Percentiles rank a stretch among this genome's conserved stretches.
Evolutionary conservation across 2,329 filamentous ascomycete species (phyloP).

Genomic region (Paracorniculantispora psalliotae): DNA sequence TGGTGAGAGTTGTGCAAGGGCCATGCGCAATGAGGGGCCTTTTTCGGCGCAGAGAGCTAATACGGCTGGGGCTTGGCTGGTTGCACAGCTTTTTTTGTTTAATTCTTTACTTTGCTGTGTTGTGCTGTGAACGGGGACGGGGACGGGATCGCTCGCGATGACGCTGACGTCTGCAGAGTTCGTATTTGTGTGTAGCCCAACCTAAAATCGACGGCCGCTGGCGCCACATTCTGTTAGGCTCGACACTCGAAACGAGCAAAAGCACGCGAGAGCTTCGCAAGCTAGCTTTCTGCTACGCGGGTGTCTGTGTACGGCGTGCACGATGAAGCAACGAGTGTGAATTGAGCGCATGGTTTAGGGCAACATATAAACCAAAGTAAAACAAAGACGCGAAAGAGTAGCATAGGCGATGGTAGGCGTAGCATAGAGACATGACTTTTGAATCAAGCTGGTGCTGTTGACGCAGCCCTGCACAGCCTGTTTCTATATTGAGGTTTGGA

Average conservation of each 20-base stretch:
- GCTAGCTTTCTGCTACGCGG: not conserved
- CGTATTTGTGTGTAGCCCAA: not conserved
- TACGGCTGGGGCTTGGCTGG: too few species aligned
- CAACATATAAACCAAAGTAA: too few species aligned
- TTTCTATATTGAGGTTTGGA: constrained; percentile 9
- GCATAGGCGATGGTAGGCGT: too few species aligned
- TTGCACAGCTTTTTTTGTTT: too few species aligned
- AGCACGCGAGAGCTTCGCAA: not conserved
- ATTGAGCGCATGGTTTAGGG: too few species aligned
- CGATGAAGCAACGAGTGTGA: too few species aligned
- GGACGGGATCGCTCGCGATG: constrained; percentile 1
- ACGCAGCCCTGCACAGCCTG: constrained; percentile 4
- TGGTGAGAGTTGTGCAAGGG: not conserved
- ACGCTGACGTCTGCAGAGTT: constrained; percentile 7
- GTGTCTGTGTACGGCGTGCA: too few species aligned
- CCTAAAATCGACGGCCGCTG: not conserved
- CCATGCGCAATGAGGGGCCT: not conserved
- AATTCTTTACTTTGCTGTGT: not conserved
- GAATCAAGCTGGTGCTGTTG: not conserved
- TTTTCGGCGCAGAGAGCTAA: too few species aligned
- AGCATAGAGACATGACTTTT: too few species aligned
- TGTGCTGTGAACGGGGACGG: not conserved
- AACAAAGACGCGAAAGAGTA: too few species aligned
- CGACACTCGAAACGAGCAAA: too few species aligned
- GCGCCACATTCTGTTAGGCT: too few species aligned